Evolutionary conservation across 2,329 filamentous ascomycete genomes (phyloP).

Genomic region (Calonectria montana): DNA sequence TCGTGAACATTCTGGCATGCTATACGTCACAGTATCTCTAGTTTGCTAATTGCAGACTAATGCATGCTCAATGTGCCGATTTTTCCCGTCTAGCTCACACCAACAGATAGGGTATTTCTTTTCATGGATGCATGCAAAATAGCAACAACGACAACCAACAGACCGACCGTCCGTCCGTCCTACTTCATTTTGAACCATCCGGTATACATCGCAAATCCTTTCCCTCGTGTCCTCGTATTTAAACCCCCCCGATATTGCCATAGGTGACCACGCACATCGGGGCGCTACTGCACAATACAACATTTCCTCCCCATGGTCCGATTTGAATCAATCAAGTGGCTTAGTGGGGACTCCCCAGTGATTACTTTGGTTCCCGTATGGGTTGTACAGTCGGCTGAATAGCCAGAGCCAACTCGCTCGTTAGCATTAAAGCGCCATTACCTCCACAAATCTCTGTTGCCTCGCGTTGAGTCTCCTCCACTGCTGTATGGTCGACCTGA

Average conservation of each 20-base stretch:
- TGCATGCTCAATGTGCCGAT: too few relatives aligned
- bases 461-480: conserved; percentile 45
- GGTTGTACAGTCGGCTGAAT: too few relatives aligned
- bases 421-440: not conserved
- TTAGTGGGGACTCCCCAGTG: not conserved
- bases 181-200: not conserved
- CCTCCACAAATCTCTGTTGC: conserved; percentile 40
- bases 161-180: not conserved
- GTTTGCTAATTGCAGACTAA: too few relatives aligned
- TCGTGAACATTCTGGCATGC: too few relatives aligned
- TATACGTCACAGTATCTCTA: too few relatives aligned
- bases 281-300: not conserved
- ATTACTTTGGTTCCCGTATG: not conserved
- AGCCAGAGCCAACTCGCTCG: not conserved
- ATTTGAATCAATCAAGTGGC: not conserved
- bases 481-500: conserved; percentile 53
- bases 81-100: too few relatives aligned
- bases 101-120: conserved; percentile 24
- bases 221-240: not conserved
- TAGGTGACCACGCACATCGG: not conserved
- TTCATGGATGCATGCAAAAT: conserved; percentile 10
- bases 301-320: not conserved
- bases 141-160: not conserved
- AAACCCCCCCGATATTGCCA: not conserved
- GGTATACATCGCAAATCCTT: not conserved